Evolutionary conservation across 257 asterid species (phyloP).

Genomic region (Linaria vulgaris): DNA sequence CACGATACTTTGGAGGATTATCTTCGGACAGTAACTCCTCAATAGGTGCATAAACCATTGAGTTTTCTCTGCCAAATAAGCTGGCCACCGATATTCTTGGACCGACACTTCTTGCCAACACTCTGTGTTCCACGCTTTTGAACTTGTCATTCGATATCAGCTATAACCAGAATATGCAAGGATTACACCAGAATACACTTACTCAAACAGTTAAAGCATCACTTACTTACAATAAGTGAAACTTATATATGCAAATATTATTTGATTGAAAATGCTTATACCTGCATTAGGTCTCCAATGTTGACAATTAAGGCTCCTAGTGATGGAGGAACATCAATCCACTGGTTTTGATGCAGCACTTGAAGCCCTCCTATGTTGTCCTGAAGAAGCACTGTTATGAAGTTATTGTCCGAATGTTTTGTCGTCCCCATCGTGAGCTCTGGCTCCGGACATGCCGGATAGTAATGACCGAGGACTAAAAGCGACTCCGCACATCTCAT

Average conservation of each 20-base stretch:
- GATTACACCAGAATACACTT: too few species aligned
- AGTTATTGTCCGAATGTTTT: background rate
- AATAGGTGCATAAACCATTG: constrained; percentile 34
- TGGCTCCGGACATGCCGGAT: constrained; percentile 16
- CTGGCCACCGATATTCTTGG: constrained; percentile 44
- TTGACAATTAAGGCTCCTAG: constrained; percentile 7
- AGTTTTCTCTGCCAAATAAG: constrained; percentile 34
- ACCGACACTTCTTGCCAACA: constrained; percentile 4
- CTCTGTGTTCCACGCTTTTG: constrained; percentile 35
- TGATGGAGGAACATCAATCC: constrained; percentile 21
- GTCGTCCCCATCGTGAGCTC: background rate
- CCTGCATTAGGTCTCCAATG: constrained; percentile 23
- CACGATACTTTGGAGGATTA: constrained; percentile 38
- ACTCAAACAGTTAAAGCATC: too few species aligned
- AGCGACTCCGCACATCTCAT: constrained; percentile 11
- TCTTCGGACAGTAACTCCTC: constrained; percentile 40
- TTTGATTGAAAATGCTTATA: background rate
- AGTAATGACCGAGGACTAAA: background rate
- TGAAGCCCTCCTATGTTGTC: constrained; percentile 21
- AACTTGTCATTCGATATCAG: background rate
- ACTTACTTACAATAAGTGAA: too few species aligned
- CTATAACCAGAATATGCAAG: too few species aligned
- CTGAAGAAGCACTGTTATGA: constrained; percentile 22
- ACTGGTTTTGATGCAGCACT: constrained; percentile 18
- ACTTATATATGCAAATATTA: too few species aligned